A percentile compares a stretch with the other conserved stretches of the same genome.
These are phyloP conservation scores for Zychaea mexicana DNA, from an alignment of 371 early-diverging fungal species.

Conservation along the genomic window DNA sequence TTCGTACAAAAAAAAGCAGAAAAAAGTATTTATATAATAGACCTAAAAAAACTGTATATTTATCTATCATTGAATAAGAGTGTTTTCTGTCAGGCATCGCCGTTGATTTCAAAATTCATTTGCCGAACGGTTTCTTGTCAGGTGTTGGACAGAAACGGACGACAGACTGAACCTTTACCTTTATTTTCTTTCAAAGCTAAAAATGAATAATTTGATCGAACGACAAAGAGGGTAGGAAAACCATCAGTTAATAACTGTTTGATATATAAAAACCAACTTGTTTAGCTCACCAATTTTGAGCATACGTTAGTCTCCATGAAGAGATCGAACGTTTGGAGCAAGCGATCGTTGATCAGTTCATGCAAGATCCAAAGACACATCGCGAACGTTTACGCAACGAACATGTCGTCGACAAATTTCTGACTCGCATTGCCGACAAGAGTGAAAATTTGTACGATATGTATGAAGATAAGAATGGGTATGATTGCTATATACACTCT, in stretches of 20 bases:
- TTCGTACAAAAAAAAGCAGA: too few species aligned
- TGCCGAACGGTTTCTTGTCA: too few species aligned
- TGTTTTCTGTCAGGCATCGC: too few species aligned
- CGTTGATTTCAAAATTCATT: too few species aligned
- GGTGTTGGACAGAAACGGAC: too few species aligned
- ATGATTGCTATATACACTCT: constrained; percentile 10
- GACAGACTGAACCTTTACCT: not conserved
- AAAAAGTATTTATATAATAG: too few species aligned
- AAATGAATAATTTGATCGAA: constrained; percentile 72
- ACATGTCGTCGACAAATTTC: constrained; percentile 72
- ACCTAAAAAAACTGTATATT: too few species aligned
- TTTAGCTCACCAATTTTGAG: not conserved
- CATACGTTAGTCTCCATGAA: constrained; percentile 71
- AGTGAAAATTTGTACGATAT: constrained; percentile 62
- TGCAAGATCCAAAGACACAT: constrained; percentile 76
- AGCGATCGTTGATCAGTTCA: constrained; percentile 82
- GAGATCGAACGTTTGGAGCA: constrained; percentile 92
- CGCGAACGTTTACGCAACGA: constrained; percentile 84
- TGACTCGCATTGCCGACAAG: constrained; percentile 74
- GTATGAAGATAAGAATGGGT: constrained; percentile 81
- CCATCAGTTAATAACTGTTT: too few species aligned
- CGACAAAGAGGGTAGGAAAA: constrained; percentile 60
- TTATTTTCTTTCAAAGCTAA: not conserved
- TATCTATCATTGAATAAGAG: too few species aligned
- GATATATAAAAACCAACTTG: not conserved